Base-by-base conservation (phyloP, 2,329 filamentous ascomycete genomes). In the Chaetomium globosum region DNA sequence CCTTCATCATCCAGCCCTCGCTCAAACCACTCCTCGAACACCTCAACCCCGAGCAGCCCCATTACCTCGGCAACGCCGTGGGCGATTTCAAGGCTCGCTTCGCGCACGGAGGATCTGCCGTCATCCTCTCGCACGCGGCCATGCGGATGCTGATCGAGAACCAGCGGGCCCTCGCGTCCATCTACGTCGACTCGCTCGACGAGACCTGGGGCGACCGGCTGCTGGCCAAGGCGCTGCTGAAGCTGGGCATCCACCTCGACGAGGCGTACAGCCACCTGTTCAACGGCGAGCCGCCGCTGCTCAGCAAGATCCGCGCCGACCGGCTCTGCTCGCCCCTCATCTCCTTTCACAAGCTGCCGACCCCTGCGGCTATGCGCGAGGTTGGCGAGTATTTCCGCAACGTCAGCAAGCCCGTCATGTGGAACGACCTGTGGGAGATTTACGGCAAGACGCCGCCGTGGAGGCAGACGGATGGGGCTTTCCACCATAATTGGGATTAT, bases 31-130 rank as follows among this genome's bases (percentile, higher is more conserved):
- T 86, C 13, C 76, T 86, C 16, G 77, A 77, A 21, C 82, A 84
- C 63, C 74, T 86, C 65, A 77, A 86, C 72, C 77, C 80, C 1
- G 69, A 75, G 6, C 74, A 76, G 59, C 79, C 81, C 16, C 77
- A 82, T 51, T 86, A 85, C 70, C 72, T 87, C 26, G 84, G 84
- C 46, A 86, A 86, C 65, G 81, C 83, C 2, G 81, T 86, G 16
- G 84, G 84, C 56, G 83, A 85, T 71, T 86, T 81, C 74, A 81
- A 79, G 65, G 80, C 77, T 2, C 79, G 84, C 43, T 87, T 87
- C 66, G 84, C 82, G 2, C 84, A 87, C 67, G 84, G 84, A 46
- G 83, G 84, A 4, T 86, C 83, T 21, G 82, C 79, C 31, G 77
- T 85, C 33, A 72, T 86, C 26, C 75, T 87, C 12, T 87, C 84